Conservation (phyloP, 2,329 filamentous ascomycete genomes). For the Aspergillus aculeatus region DNA sequence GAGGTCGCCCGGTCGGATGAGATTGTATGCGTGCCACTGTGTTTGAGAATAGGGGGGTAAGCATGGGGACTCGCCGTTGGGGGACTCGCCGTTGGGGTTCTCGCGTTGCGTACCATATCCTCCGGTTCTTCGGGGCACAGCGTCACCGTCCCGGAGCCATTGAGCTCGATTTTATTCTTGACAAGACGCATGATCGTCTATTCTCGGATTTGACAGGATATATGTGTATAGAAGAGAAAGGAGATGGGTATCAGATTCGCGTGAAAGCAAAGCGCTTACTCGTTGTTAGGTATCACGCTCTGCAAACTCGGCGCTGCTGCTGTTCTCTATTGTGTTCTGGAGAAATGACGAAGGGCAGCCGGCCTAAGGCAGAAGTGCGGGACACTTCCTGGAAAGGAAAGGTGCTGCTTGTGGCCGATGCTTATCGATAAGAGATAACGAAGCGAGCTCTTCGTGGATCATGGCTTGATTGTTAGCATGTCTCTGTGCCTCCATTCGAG, state of each 20-base stretch:
- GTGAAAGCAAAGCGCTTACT: background rate
- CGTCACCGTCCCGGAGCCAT: slow-evolving; percentile 65
- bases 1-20: slow-evolving; percentile 64
- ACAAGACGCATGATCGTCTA: slow-evolving; percentile 60
- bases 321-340: background rate
- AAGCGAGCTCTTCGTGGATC: slow-evolving; percentile 12
- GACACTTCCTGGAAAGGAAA: slow-evolving; percentile 13
- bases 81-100: no score
- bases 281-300: background rate
- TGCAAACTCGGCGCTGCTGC: background rate
- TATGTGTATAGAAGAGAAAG: background rate
- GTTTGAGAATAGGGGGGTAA: background rate
- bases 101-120: slow-evolving; percentile 60
- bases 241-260: background rate
- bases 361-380: slow-evolving; percentile 19
- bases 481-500: no score
- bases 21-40: slow-evolving; percentile 73
- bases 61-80: background rate
- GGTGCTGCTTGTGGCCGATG: background rate
- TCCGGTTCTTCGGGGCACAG: slow-evolving; percentile 71
- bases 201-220: background rate
- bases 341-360: background rate
- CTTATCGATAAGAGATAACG: slow-evolving; percentile 26
- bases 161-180: slow-evolving; percentile 65
- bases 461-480: background rate